Conservation (phyloP, 1,284 basidiomycete genomes). For the Hypsizygus ulmarius region DNA sequence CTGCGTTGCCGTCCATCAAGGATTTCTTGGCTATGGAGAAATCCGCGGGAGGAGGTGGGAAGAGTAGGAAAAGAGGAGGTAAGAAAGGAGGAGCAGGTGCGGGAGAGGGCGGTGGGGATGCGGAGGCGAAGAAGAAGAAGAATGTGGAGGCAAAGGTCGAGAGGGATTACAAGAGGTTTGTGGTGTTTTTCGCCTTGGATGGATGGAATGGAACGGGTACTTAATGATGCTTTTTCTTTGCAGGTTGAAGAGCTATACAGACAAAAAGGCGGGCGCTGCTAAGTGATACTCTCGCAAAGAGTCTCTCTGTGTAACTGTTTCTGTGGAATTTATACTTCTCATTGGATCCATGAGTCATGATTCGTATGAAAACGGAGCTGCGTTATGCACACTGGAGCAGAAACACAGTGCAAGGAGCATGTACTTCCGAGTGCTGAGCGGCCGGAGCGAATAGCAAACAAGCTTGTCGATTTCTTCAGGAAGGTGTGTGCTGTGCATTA, state of each 20-base stretch:
- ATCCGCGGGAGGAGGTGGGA: conserved; percentile 59
- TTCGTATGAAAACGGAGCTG: too few relatives aligned
- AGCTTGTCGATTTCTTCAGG: too few relatives aligned
- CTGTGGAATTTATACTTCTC: not conserved
- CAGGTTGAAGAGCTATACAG: conserved; percentile 53
- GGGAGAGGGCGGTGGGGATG: conserved; percentile 53
- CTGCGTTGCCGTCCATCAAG: conserved; percentile 75
- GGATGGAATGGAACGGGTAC: not conserved
- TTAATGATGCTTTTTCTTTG: not conserved
- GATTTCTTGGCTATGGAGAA: conserved; percentile 77
- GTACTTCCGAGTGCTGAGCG: too few relatives aligned
- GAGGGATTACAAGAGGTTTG: conserved; percentile 55
- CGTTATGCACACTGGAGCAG: too few relatives aligned
- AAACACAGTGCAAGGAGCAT: too few relatives aligned
- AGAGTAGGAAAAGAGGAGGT: conserved; percentile 70
- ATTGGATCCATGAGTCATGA: not conserved
- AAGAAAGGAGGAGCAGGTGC: conserved; percentile 49
- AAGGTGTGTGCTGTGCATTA: too few relatives aligned
- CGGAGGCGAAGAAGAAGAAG: conserved; percentile 28
- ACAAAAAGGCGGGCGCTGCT: conserved; percentile 22
- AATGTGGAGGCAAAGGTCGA: conserved; percentile 44
- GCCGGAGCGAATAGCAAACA: too few relatives aligned
- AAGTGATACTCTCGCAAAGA: not conserved
- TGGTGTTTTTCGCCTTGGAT: conserved; percentile 2
- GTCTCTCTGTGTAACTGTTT: not conserved